A percentile compares a stretch with the other conserved stretches of the same genome.
Conservation (phyloP, 352 stramenopile species). For the Pythium aphanidermatum region DNA sequence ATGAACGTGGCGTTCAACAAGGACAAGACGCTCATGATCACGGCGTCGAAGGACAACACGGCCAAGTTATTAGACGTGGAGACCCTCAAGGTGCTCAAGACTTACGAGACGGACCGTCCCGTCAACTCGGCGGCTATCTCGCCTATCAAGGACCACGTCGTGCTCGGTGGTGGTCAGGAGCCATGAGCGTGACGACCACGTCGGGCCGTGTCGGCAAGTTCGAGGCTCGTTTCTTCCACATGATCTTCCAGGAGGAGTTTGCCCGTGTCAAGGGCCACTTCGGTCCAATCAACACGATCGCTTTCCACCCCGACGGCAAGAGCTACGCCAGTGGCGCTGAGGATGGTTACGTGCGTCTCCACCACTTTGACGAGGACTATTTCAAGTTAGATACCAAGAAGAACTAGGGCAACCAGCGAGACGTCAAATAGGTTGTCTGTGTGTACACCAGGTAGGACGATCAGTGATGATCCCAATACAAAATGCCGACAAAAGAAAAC, state of each 20-base stretch:
- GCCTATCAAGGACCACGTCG: slow-evolving; percentile 93
- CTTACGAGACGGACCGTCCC: slow-evolving; percentile 97
- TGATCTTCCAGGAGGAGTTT: slow-evolving; percentile 99
- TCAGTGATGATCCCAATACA: too few relatives aligned
- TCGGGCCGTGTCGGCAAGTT: slow-evolving; percentile 91
- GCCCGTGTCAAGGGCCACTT: slow-evolving; percentile 99
- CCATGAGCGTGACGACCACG: slow-evolving; percentile 96
- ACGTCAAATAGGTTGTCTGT: neutral
- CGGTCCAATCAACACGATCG: slow-evolving; percentile 98
- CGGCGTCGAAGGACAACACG: slow-evolving; percentile 96
- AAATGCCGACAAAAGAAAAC: neutral
- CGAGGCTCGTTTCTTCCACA: slow-evolving; percentile 98
- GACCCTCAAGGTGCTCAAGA: slow-evolving; percentile 95
- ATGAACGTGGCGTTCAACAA: slow-evolving; percentile 95
- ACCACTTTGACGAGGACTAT: slow-evolving; percentile 98
- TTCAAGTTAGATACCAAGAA: slow-evolving; percentile 74
- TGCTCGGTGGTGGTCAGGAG: slow-evolving; percentile 98
- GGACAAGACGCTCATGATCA: slow-evolving; percentile 96
- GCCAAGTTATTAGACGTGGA: slow-evolving; percentile 95
- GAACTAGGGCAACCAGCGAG: slow-evolving; percentile 3
- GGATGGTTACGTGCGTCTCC: slow-evolving; percentile 97
- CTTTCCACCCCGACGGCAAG: slow-evolving; percentile 97
- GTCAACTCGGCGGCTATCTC: slow-evolving; percentile 98
- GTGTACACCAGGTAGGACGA: too few relatives aligned
- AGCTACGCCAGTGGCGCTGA: slow-evolving; percentile 98